Percentiles rank a stretch among this genome's conserved stretches.
These are phyloP conservation scores for Fusarium sp. DNA, from an alignment of 2,329 filamentous ascomycete genomes.

Conservation along the genomic window DNA sequence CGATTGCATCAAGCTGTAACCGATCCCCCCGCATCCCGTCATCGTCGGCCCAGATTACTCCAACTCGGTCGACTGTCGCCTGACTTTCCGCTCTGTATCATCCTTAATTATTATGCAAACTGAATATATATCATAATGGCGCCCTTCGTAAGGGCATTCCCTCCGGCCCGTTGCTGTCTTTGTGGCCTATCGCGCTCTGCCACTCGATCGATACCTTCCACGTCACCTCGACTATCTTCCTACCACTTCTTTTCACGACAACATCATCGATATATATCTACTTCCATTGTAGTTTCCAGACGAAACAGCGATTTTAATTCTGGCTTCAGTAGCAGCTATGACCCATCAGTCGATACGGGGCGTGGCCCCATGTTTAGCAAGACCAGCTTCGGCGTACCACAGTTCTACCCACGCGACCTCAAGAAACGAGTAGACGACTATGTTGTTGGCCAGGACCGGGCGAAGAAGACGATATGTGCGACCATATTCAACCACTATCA, in stretches of 20 bases:
- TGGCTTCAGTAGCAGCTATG: conserved; percentile 71
- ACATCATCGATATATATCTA: conserved; percentile 47
- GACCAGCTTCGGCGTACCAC: conserved; percentile 69
- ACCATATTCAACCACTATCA: conserved; percentile 98
- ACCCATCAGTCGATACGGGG: conserved; percentile 65
- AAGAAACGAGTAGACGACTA: conserved; percentile 96
- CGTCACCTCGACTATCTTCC: conserved; percentile 8
- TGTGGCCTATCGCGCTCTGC: conserved; percentile 24
- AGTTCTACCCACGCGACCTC: conserved; percentile 76
- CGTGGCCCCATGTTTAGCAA: conserved; percentile 73
- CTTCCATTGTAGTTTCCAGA: conserved; percentile 50
- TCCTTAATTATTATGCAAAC: conserved; percentile 43
- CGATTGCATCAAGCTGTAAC: conserved; percentile 37
- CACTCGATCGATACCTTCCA: conserved; percentile 11
- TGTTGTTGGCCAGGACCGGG: conserved; percentile 94
- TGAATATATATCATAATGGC: conserved; percentile 39
- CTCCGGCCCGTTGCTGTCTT: conserved; percentile 31
- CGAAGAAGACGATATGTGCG: conserved; percentile 92
- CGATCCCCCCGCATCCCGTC: conserved; percentile 45
- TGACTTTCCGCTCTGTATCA: conserved; percentile 24
- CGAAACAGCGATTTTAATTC: conserved; percentile 66
- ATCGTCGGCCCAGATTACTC: conserved; percentile 40
- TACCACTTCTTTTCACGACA: conserved; percentile 15
- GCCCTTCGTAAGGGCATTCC: conserved; percentile 46
- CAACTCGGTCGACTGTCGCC: conserved; percentile 40